phyloP scores from a whole-genome alignment of 2,329 filamentous ascomycete genomes.

The Pseudogymnoascus sp. region DNA sequence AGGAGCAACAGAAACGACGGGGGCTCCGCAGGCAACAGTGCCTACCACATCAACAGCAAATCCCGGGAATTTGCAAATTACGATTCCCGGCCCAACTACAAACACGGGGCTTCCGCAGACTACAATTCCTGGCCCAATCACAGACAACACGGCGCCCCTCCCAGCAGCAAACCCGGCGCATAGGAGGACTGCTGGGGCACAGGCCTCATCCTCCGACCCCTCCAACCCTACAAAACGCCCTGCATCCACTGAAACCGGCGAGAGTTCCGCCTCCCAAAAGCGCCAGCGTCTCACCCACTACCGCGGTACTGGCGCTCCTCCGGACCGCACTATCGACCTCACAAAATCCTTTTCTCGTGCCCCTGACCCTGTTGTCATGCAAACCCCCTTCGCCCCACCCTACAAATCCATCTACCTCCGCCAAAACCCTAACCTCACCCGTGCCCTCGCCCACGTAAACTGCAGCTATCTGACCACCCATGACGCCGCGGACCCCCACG shows the following conservation, averaged over 20 bases:
- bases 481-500: slow-evolving; percentile 40
- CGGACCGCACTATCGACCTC: background rate
- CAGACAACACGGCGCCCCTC: background rate
- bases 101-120: background rate
- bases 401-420: slow-evolving; percentile 16
- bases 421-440: slow-evolving; percentile 3
- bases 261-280: background rate
- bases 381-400: slow-evolving; percentile 14
- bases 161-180: background rate
- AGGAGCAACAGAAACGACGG: background rate
- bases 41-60: background rate
- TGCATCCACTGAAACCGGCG: background rate
- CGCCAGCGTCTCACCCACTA: background rate
- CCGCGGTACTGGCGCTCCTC: background rate
- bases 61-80: background rate
- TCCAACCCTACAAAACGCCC: background rate
- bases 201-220: background rate
- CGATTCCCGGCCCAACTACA: background rate
- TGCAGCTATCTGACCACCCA: slow-evolving; percentile 50
- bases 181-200: no score
- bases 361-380: background rate
- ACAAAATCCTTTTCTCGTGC: background rate
- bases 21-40: background rate
- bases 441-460: slow-evolving; percentile 40
- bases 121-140: background rate